Percentiles rank a stretch among this genome's conserved stretches.
Conservation (phyloP, 1,284 basidiomycete species). For the Fereydounia khargensis region DNA sequence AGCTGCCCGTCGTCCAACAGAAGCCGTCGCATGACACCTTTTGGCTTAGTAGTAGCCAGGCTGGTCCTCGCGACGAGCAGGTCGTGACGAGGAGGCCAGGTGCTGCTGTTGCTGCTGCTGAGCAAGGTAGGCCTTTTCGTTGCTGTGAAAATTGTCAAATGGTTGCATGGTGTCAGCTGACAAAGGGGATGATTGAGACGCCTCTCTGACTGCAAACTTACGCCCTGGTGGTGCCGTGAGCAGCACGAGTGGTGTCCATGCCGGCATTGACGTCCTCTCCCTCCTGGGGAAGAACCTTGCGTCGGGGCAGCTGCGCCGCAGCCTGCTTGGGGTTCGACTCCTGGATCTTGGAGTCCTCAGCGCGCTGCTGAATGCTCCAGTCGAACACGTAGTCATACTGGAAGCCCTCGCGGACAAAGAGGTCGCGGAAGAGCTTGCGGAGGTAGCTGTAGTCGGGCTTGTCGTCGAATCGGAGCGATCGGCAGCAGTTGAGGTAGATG, state of each 20-base stretch:
- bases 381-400: slow-evolving; percentile 59
- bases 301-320: slow-evolving; percentile 48
- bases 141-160: too few species aligned
- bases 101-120: slow-evolving; percentile 32
- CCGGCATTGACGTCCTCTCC: slow-evolving; percentile 30
- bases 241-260: slow-evolving; percentile 39
- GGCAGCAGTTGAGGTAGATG: slow-evolving; percentile 58
- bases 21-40: background rate
- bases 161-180: too few species aligned
- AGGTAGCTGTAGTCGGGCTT: slow-evolving; percentile 58
- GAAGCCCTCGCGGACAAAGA: slow-evolving; percentile 58
- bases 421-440: slow-evolving; percentile 59
- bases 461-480: slow-evolving; percentile 58
- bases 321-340: slow-evolving; percentile 11
- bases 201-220: too few species aligned
- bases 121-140: slow-evolving; percentile 33
- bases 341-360: slow-evolving; percentile 18
- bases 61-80: slow-evolving; percentile 36
- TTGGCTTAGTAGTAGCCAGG: slow-evolving; percentile 29
- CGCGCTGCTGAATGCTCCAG: slow-evolving; percentile 57
- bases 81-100: slow-evolving; percentile 25
- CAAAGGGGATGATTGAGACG: too few species aligned
- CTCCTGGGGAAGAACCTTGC: slow-evolving; percentile 52
- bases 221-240: slow-evolving; percentile 31
- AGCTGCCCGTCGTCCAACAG: background rate